Base-by-base conservation (phyloP, 805 yeast genomes). In the Ogataea nakhonphanomensis region DNA sequence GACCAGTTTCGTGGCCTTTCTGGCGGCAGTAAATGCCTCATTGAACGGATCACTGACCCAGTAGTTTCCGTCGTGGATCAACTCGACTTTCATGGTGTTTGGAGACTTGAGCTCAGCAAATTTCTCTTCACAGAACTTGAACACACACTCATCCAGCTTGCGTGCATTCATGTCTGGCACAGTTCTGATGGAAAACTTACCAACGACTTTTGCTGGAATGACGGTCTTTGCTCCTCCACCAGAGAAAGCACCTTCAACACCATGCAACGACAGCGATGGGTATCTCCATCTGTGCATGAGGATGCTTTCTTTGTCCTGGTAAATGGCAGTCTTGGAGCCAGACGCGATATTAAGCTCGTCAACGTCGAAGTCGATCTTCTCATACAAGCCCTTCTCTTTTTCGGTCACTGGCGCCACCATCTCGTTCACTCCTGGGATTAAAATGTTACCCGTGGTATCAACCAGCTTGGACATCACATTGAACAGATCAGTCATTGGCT, bases 231-330 rank as follows among this genome's bases (percentile, higher is more conserved):
- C 99, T 50, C 99, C 99, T 33, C 84, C 76, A 31, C 85, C 91
- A 34, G 84, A 81, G 65, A 93, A 93, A 5, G 98, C 99, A 49
- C 99, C 99, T 68, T 93, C 99, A 41, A 93, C 76, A 53, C 99
- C 99, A 66, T 93, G 99, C 51, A 93, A 65, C 2, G 98, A 90
- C 56, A 93, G 73, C 7, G 98, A 88, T 41, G 99, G 99, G 69
- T 74, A 89, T 74, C 99, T 84, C 99, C 99, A 93, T 76, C 99
- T 81, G 66, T 90, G 97, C 84, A 89, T 91, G 57, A 93, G 76
- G 44, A 95, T 89, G 44, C 81, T 83, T 68, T 88, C 81, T 67
- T 88, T 86, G 62, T 75, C 74, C 48, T 78, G 73, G 69, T 81
- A 82, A 45, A 90, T 72, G 26, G 89, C 79, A 33, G 96, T 89